These are phyloP conservation scores for Cystobasidiaceae sp. DNA, from an alignment of 1,284 basidiomycete genomes.

Conservation along the genomic window DNA sequence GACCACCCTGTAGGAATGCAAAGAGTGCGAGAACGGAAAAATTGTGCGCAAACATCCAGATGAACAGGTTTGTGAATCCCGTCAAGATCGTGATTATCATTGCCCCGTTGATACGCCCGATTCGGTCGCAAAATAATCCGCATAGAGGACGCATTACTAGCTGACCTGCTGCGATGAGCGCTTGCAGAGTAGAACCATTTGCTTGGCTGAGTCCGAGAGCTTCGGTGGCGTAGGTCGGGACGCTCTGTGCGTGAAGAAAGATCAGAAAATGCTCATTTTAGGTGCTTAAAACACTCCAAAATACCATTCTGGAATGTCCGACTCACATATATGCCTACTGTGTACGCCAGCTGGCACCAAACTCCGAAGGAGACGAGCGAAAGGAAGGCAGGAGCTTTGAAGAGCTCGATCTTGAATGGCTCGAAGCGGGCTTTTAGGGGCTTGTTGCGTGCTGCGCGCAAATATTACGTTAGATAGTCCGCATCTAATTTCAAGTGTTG, in stretches of 20 bases:
- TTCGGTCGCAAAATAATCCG: conserved; percentile 47
- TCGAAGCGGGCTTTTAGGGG: conserved; percentile 35
- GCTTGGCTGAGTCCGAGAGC: conserved; percentile 48
- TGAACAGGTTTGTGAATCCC: conserved; percentile 47
- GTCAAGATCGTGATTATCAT: conserved; percentile 47
- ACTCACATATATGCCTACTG: conserved; percentile 47
- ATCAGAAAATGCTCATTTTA: no score
- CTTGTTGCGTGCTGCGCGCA: conserved; percentile 22
- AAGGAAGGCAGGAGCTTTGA: conserved; percentile 40
- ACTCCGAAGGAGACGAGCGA: conserved; percentile 41
- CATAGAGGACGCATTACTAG: conserved; percentile 49
- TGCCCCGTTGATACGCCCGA: conserved; percentile 49
- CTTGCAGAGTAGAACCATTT: conserved; percentile 49
- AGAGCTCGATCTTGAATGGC: conserved; percentile 39
- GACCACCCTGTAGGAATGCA: conserved; percentile 48
- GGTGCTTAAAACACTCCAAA: neutral
- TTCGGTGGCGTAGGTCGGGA: conserved; percentile 49
- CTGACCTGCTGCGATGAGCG: conserved; percentile 50
- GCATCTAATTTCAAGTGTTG: neutral
- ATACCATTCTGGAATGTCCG: neutral
- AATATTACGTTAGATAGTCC: neutral
- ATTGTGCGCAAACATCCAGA: conserved; percentile 49
- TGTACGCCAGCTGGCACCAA: conserved; percentile 47
- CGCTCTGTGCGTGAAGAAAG: conserved; percentile 35
- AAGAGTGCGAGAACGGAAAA: conserved; percentile 49